A percentile compares a stretch with the other conserved stretches of the same genome.
Conservation (phyloP, 768 basidiomycete genomes). For the Suillus lakei region DNA sequence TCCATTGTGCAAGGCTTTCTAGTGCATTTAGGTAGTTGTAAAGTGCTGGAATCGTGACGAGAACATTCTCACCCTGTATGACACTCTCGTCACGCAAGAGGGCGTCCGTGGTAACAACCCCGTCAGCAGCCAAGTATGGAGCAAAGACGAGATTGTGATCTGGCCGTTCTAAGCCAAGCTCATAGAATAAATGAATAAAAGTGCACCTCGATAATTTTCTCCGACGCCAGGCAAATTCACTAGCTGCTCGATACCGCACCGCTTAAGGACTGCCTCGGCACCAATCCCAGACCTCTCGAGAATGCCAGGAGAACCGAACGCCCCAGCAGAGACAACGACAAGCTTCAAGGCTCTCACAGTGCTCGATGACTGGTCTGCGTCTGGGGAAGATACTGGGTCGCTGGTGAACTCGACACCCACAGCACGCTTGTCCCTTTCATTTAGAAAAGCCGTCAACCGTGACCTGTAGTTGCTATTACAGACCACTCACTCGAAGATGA, state of each 20-base stretch:
- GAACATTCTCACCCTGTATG: conserved; percentile 41
- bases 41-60: conserved; percentile 11
- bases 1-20: conserved; percentile 33
- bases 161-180: conserved; percentile 4
- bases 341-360: conserved; percentile 45
- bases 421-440: conserved; percentile 31
- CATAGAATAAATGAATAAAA: neutral
- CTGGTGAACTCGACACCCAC: conserved; percentile 59
- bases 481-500: conserved; percentile 51
- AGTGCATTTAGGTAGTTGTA: neutral
- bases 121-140: conserved; percentile 46
- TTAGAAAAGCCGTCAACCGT: neutral
- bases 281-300: conserved; percentile 75
- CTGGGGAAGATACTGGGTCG: conserved; percentile 23
- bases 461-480: neutral
- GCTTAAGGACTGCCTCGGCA: conserved; percentile 48
- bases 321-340: conserved; percentile 55
- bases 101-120: conserved; percentile 53
- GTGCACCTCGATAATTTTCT: conserved; percentile 63
- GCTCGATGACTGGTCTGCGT: conserved; percentile 26
- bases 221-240: conserved; percentile 79
- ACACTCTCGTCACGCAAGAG: conserved; percentile 47
- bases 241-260: conserved; percentile 50
- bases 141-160: conserved; percentile 36
- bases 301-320: conserved; percentile 61